Conservation (phyloP, 768 basidiomycete genomes). For the Leucosporidium creatinivorum region DNA sequence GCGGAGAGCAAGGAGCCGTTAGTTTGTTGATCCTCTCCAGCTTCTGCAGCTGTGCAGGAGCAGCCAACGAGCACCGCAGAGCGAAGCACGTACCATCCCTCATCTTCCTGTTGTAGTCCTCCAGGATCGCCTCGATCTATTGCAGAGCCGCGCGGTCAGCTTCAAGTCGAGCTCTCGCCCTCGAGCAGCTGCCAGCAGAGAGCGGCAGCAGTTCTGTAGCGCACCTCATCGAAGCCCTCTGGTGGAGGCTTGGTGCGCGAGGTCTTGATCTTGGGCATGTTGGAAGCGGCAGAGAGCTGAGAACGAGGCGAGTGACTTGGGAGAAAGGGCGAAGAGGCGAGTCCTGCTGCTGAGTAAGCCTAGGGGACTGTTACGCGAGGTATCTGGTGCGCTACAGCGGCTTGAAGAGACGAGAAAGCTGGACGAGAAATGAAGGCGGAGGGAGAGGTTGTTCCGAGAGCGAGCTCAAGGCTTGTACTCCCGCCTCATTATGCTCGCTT, state of each 20-base stretch:
- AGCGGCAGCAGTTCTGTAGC: constrained; percentile 44
- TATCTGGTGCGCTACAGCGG: too few species aligned
- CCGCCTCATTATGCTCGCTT: too few species aligned
- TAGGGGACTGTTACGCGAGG: too few species aligned
- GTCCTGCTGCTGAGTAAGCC: too few species aligned
- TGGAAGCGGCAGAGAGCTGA: background rate
- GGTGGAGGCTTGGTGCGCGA: constrained; percentile 82
- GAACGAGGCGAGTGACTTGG: background rate
- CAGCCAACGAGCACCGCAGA: background rate
- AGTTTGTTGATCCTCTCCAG: background rate
- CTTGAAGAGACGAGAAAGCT: too few species aligned
- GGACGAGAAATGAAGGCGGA: too few species aligned
- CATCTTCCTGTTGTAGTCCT: constrained; percentile 99
- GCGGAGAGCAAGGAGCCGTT: background rate
- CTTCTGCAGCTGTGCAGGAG: constrained; percentile 35
- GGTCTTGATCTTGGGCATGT: constrained; percentile 33
- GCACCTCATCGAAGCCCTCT: constrained; percentile 78
- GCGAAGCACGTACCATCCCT: constrained; percentile 55
- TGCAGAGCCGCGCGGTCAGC: constrained; percentile 38
- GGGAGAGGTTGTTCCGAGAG: too few species aligned
- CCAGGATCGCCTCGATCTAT: constrained; percentile 62
- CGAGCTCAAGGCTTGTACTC: too few species aligned
- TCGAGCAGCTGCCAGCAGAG: too few species aligned
- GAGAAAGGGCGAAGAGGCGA: background rate
- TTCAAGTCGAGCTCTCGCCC: constrained; percentile 49